Percentiles rank a stretch among this genome's conserved stretches.
phyloP scores from a whole-genome alignment of 176 grass and related monocot species.

The Lolium multiflorum region DNA sequence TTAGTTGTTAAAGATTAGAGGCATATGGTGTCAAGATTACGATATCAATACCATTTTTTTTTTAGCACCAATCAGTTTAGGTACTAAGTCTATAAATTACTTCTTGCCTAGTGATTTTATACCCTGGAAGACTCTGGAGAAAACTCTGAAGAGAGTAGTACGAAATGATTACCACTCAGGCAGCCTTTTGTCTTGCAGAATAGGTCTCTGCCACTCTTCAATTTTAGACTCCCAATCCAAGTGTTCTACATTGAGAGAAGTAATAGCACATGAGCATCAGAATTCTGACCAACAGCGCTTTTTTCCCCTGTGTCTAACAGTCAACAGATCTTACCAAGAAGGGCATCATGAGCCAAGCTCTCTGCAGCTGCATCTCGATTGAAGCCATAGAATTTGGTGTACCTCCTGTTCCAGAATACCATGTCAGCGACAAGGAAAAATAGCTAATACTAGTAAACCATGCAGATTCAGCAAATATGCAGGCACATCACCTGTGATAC shows the following conservation, averaged over 20 bases:
- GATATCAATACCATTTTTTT: background rate
- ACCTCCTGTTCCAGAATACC: conserved; percentile 54
- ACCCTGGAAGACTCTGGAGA: background rate
- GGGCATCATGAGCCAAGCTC: conserved; percentile 66
- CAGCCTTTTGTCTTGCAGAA: conserved; percentile 68
- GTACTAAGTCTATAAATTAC: background rate
- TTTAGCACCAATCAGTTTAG: background rate
- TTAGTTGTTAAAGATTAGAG: background rate
- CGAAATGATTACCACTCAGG: conserved; percentile 64
- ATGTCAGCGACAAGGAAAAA: conserved; percentile 9
- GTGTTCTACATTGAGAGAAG: conserved; percentile 47
- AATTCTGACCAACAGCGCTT: background rate
- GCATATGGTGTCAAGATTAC: background rate
- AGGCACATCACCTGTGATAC: conserved; percentile 69
- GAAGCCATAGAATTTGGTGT: conserved; percentile 76
- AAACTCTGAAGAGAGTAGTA: background rate
- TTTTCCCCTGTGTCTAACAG: background rate
- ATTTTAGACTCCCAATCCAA: conserved; percentile 79
- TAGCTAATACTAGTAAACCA: background rate
- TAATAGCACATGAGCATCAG: background rate
- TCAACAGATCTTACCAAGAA: conserved; percentile 61
- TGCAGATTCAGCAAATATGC: background rate
- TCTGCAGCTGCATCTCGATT: conserved; percentile 65
- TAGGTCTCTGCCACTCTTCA: conserved; percentile 86
- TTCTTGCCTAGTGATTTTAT: background rate